Evolutionary conservation across 345 rosid species (phyloP).

Genomic region (Pugionium dolabratum): DNA sequence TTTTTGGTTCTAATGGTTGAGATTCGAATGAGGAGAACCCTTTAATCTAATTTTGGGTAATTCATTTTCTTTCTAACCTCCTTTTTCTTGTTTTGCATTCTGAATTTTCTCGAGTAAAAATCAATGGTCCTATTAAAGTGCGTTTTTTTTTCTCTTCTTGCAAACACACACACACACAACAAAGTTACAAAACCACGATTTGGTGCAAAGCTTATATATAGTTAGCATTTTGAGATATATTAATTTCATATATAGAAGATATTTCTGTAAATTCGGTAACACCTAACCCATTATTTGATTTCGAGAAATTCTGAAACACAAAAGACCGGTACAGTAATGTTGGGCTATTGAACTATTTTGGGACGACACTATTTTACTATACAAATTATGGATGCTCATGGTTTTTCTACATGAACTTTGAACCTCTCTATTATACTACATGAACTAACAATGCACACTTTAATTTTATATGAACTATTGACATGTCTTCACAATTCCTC

Average conservation of each 20-base stretch:
- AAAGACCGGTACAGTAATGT: not conserved
- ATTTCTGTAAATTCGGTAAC: not conserved
- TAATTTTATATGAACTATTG: no score
- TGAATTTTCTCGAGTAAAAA: constrained; percentile 2
- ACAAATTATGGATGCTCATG: no score
- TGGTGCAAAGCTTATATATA: constrained; percentile 24
- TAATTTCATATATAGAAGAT: not conserved
- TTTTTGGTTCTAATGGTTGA: constrained; percentile 31
- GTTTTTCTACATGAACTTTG: no score
- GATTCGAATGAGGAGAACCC: constrained; percentile 40
- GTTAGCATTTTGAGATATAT: constrained; percentile 11
- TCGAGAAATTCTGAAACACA: not conserved
- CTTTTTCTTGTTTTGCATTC: not conserved
- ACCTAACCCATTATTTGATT: not conserved
- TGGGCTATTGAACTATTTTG: no score
- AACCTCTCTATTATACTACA: no score
- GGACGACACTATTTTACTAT: no score
- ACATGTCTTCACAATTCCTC: no score
- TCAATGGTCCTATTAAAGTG: not conserved
- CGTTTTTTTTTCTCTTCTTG: not conserved
- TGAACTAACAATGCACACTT: no score
- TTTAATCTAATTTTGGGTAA: constrained; percentile 33
- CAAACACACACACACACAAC: not conserved
- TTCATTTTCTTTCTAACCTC: not conserved
- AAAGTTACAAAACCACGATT: not conserved